These are phyloP conservation scores for Ehretia macrophylla DNA, from an alignment of 257 asterid species.

Conservation along the genomic window DNA sequence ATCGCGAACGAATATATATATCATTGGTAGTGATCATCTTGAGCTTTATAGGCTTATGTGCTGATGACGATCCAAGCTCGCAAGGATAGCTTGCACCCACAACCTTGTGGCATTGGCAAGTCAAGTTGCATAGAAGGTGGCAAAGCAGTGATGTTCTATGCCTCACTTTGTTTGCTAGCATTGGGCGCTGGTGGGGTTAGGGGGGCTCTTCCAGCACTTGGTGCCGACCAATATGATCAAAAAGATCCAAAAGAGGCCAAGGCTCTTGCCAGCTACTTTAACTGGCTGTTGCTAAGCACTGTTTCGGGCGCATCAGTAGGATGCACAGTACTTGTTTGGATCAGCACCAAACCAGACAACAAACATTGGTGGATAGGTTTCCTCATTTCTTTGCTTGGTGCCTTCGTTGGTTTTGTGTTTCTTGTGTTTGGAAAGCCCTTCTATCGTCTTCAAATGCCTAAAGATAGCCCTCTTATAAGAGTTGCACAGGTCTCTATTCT, in stretches of 20 bases:
- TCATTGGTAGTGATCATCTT: no score
- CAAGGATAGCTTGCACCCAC: constrained; percentile 47
- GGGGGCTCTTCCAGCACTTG: constrained; percentile 78
- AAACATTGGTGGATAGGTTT: constrained; percentile 85
- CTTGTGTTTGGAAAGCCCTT: constrained; percentile 53
- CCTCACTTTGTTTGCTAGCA: constrained; percentile 51
- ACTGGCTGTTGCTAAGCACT: constrained; percentile 60
- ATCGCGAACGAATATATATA: no score
- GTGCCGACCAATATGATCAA: constrained; percentile 78
- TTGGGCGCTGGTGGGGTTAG: constrained; percentile 69
- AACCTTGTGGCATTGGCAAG: constrained; percentile 33
- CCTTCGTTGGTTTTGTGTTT: constrained; percentile 32
- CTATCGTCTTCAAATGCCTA: constrained; percentile 55
- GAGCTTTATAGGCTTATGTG: constrained; percentile 72
- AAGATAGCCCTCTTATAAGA: constrained; percentile 48
- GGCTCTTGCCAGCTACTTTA: constrained; percentile 73
- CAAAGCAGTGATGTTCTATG: constrained; percentile 54
- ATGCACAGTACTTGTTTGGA: constrained; percentile 66
- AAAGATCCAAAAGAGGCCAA: constrained; percentile 60
- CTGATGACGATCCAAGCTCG: constrained; percentile 82
- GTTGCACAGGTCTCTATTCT: constrained; percentile 41
- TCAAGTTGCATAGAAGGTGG: constrained; percentile 47
- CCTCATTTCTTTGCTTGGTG: constrained; percentile 37
- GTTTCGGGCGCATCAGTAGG: constrained; percentile 56
- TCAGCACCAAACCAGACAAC: constrained; percentile 49